These are phyloP conservation scores for Spatholobus suberectus DNA, from an alignment of 306 rosid species.

Conservation along the genomic window DNA sequence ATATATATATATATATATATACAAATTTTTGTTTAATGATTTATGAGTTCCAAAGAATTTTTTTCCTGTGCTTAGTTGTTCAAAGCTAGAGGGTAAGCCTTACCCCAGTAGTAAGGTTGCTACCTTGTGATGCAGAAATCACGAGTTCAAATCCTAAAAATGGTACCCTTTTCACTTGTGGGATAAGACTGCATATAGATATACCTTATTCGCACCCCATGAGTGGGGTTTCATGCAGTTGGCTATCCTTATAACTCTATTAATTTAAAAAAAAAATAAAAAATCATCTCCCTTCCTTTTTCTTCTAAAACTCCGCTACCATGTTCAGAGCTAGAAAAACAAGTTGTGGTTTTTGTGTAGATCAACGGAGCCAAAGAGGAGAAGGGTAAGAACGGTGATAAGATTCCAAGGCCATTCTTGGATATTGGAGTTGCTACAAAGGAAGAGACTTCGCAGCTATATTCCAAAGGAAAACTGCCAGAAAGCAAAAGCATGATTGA, in stretches of 20 bases:
- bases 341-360: constrained; percentile 22
- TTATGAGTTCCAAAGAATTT: neutral
- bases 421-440: constrained; percentile 41
- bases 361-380: constrained; percentile 38
- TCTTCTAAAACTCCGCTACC: neutral
- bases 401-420: constrained; percentile 41
- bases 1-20: neutral
- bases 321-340: neutral
- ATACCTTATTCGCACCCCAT: neutral
- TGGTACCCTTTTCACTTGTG: too few species aligned
- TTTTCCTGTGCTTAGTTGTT: neutral
- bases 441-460: constrained; percentile 34
- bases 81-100: neutral
- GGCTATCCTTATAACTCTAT: neutral
- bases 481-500: constrained; percentile 46
- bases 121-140: neutral
- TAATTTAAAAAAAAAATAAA: neutral
- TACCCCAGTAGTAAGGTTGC: too few species aligned
- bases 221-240: neutral
- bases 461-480: constrained; percentile 38
- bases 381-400: constrained; percentile 31
- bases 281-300: neutral
- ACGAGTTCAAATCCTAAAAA: too few species aligned
- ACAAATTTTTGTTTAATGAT: neutral
- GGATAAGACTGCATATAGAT: neutral